These are phyloP conservation scores for Aspergillus tanneri DNA, from an alignment of 2,329 filamentous ascomycete genomes.

Conservation along the genomic window DNA sequence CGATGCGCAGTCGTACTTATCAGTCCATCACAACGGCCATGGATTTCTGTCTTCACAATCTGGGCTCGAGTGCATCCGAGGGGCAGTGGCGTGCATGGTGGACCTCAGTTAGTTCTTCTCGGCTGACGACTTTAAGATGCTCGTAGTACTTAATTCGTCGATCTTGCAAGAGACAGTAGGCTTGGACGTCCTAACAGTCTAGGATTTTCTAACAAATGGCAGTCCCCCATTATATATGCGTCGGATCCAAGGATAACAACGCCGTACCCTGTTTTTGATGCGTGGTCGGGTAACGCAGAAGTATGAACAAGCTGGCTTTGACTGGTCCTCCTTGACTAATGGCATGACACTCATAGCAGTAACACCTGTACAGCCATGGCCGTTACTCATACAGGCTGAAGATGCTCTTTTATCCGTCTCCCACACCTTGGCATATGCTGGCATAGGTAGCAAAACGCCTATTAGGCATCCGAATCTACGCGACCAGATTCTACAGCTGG, in stretches of 20 bases:
- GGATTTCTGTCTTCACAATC: constrained; percentile 24
- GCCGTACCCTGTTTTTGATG: constrained; percentile 22
- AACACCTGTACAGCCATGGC: constrained; percentile 30
- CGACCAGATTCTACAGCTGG: background rate
- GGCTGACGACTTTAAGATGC: constrained; percentile 14
- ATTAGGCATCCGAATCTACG: background rate
- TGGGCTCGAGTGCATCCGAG: constrained; percentile 14
- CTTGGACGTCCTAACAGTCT: background rate
- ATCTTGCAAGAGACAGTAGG: constrained; percentile 20
- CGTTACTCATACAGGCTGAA: constrained; percentile 1
- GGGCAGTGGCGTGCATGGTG: constrained; percentile 28
- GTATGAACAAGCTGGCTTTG: constrained; percentile 8
- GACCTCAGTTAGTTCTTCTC: constrained; percentile 23
- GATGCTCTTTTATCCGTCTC: background rate
- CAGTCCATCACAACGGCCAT: constrained; percentile 28
- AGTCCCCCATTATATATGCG: constrained; percentile 23
- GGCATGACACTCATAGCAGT: no score
- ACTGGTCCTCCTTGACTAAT: background rate
- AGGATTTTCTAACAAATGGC: background rate
- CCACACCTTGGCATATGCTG: background rate
- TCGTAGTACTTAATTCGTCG: constrained; percentile 21
- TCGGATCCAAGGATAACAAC: constrained; percentile 26
- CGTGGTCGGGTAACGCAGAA: constrained; percentile 13
- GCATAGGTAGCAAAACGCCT: background rate
- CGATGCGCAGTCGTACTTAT: constrained; percentile 26